Base-by-base conservation (phyloP, 1,139 yeast species). In the Pichia inconspicua region DNA sequence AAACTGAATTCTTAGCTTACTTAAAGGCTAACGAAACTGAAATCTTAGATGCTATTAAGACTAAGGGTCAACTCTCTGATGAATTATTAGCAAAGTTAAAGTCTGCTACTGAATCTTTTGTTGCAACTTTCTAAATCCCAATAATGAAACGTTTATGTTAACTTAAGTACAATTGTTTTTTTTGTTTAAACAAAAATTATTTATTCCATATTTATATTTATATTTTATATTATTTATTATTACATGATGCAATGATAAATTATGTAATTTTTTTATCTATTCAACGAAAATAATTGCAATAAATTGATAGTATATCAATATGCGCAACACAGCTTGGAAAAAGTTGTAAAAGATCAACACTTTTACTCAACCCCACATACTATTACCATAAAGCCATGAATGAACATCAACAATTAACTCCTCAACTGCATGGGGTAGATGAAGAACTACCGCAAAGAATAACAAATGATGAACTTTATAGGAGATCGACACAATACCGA, bases 11-110 rank as follows among this genome's bases (percentile, higher is more conserved):
- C 92, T 76, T 86, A 70, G 78, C 95, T 63, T 79, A 82, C 78
- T 82, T 92, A 74, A 85, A 88, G 79, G 72, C 97, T 60, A 88
- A 87, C 77, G 94, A 89, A 74, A 66, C 84, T 62, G 92, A 80
- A 58, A 76, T 94, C 72, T 76, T 90, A 67, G 79, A 80, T 49
- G 84, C 94, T 63, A 88, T 92, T 73, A 84, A 80, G 74, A 81
- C 76, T 66, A 79, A 82, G 76, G 98, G 98, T 78, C 87, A 84
- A 75, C 82, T 92, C 68, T 76, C 95, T 63, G 80, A 86, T 72
- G 97, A 89, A 67, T 74, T 78, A 68, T 80, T 94, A 73, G 95
- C 77, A 57, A 78, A 84, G 74, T 85, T 92, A 77, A 89, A 84
- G 82, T 62, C 83, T 67, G 92, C 88, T 66, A 86, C 97, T 66